Conservation (phyloP, 495 filamentous ascomycete genomes). For the Chaetomium cochliodes region DNA sequence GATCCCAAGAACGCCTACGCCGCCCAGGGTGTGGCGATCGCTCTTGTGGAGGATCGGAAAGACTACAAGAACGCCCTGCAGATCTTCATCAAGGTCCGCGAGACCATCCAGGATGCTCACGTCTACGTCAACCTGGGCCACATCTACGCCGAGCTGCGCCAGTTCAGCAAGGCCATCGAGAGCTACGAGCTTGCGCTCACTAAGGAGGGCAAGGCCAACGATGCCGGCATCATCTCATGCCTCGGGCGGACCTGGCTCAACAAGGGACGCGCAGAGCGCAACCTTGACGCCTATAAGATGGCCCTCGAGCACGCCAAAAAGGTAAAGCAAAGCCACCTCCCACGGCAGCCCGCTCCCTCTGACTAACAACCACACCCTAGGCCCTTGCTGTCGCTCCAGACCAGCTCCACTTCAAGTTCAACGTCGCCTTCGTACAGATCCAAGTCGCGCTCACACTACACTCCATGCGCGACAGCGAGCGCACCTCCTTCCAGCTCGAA, state of each 20-base stretch:
- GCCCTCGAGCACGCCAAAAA: conserved; percentile 83
- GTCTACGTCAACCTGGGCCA: conserved; percentile 92
- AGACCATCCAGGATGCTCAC: conserved; percentile 80
- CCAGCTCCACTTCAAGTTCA: conserved; percentile 90
- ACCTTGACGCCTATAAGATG: conserved; percentile 74
- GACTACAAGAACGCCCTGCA: conserved; percentile 76
- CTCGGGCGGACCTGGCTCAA: conserved; percentile 92
- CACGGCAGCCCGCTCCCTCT: neutral
- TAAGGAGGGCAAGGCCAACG: conserved; percentile 72
- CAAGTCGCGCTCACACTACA: conserved; percentile 83
- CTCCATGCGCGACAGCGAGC: conserved; percentile 67
- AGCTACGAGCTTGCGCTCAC: conserved; percentile 87
- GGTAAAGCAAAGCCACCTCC: conserved; percentile 36
- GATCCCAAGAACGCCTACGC: conserved; percentile 94
- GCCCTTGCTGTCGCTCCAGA: conserved; percentile 76
- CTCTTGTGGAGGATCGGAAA: conserved; percentile 88
- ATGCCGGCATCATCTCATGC: conserved; percentile 81
- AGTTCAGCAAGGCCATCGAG: conserved; percentile 87
- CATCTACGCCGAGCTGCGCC: conserved; percentile 81
- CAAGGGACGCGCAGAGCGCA: conserved; percentile 78
- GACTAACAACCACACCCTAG: conserved; percentile 41
- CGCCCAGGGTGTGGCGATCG: conserved; percentile 92
- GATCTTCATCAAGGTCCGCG: conserved; percentile 82
- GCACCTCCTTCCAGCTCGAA: conserved; percentile 74
- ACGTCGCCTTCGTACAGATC: conserved; percentile 95